phyloP scores from a whole-genome alignment of 768 basidiomycete genomes.

The Lyophyllum shimeji region DNA sequence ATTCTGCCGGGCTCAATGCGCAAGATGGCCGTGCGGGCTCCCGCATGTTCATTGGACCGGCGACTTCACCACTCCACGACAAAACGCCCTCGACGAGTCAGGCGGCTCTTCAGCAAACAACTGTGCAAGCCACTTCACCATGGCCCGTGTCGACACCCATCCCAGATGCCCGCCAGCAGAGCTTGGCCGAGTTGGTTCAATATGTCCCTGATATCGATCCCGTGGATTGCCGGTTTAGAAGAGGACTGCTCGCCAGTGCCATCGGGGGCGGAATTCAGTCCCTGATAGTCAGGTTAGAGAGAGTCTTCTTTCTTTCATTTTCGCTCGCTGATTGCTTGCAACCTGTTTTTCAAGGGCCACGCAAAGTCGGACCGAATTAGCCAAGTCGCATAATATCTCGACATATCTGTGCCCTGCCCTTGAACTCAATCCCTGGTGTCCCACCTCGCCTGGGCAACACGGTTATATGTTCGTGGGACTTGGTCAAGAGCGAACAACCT shows the following conservation, averaged over 20 bases:
- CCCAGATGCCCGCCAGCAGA: conserved; percentile 20
- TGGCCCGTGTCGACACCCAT: not conserved
- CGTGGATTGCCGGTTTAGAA: conserved; percentile 33
- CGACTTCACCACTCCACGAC: not conserved
- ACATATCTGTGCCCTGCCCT: conserved; percentile 51
- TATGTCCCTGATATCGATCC: conserved; percentile 21
- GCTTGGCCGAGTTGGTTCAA: conserved; percentile 22
- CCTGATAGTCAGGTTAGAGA: conserved; percentile 33
- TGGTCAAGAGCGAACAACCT: conserved; percentile 43
- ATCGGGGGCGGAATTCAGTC: conserved; percentile 41
- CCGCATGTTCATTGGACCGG: not conserved
- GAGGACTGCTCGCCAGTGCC: conserved; percentile 34
- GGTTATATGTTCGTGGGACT: conserved; percentile 59
- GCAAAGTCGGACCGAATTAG: conserved; percentile 25
- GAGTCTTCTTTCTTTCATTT: not conserved
- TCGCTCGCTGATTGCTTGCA: not conserved
- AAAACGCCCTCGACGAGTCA: not conserved
- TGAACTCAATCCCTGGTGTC: conserved; percentile 56
- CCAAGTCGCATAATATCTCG: conserved; percentile 30
- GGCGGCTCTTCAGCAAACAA: not conserved
- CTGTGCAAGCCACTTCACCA: not conserved
- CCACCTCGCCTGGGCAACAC: conserved; percentile 44
- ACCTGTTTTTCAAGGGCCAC: conserved; percentile 22
- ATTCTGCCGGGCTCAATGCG: not conserved
- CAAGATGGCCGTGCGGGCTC: not conserved